Evolutionary conservation across 495 filamentous ascomycete species (phyloP), one percentile per base, ranked within the genome.

Genomic region (Talaromyces wortmannii): DNA sequence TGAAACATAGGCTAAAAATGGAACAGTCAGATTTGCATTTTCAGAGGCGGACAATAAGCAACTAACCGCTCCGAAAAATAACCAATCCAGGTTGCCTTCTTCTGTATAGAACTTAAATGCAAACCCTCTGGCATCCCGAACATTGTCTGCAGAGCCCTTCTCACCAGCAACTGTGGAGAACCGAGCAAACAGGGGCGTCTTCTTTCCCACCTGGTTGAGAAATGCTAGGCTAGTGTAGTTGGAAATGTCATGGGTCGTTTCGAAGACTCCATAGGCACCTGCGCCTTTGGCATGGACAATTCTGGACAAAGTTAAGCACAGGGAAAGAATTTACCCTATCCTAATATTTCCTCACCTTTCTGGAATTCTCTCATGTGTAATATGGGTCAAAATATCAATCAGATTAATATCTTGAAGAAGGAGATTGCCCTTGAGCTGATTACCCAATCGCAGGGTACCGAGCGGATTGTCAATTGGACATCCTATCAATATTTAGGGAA

Each of bases 121-220:
- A 61, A 92, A 94, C 3, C 89, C 89, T 57, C 88, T 84, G 13
- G 90, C 86, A 72, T 94, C 89, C 13, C 88, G 81, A 7, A 90
- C 88, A 0, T 87, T 92, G 58, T 94, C 89, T 13, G 88, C 86
- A 52, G 83, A 87, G 5, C 89, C 89, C 23, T 83, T 80, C 59
- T 79, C 85, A 1, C 89, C 90, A 18, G 89, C 80, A 0, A 94
- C 90, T 0, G 90, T 92, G 0, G 88, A 92, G 71, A 95, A 92
- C 8, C 90, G 87, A 31, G 88, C 59, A 61, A 92, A 91, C 3
- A 92, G 76, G 0, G 89, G 89, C 0, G 91, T 96, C 52, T 80
- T 82, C 32, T 89, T 82, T 5, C 81, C 82, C 0, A 88, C 95
- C 56, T 95, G 89, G 0, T 86, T 95, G 23, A 95, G 70, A 11